phyloP scores from a whole-genome alignment of 352 stramenopile species.

The Thalassiosira tumida region DNA sequence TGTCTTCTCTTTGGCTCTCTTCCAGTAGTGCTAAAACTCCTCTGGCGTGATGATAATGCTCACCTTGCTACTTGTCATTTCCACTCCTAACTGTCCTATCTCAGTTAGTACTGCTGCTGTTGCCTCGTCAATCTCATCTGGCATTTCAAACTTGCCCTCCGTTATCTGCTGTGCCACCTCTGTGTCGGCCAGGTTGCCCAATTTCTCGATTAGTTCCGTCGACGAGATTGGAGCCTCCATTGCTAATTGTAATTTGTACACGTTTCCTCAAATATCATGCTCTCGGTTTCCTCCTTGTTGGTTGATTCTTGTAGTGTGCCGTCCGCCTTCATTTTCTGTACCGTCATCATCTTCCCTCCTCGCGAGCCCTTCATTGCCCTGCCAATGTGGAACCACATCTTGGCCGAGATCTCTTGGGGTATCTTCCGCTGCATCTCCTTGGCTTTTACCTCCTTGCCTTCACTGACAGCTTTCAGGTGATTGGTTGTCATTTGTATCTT shows the following conservation, averaged over 20 bases:
- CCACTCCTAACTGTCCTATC: not conserved
- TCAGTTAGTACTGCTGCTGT: not conserved
- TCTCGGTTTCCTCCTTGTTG: not conserved
- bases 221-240: not conserved
- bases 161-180: slow-evolving; percentile 7
- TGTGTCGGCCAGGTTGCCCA: slow-evolving; percentile 39
- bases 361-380: slow-evolving; percentile 9
- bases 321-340: not conserved
- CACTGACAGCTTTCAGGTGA: too few species aligned
- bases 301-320: slow-evolving; percentile 10
- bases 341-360: not conserved
- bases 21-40: slow-evolving; percentile 33
- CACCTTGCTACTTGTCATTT: slow-evolving; percentile 10
- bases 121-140: not conserved
- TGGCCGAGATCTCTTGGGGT: not conserved
- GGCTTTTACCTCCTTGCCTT: not conserved
- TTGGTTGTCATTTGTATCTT: too few species aligned
- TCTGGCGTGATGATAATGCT: slow-evolving; percentile 24
- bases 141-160: not conserved
- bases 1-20: not conserved
- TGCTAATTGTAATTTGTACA: slow-evolving; percentile 18
- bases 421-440: not conserved
- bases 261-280: slow-evolving; percentile 7
- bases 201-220: slow-evolving; percentile 26
- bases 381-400: slow-evolving; percentile 61